Evolutionary conservation across 2,329 filamentous ascomycete species (phyloP), one percentile per base, ranked within the genome.

Genomic region (Emydomyces testavorans): DNA sequence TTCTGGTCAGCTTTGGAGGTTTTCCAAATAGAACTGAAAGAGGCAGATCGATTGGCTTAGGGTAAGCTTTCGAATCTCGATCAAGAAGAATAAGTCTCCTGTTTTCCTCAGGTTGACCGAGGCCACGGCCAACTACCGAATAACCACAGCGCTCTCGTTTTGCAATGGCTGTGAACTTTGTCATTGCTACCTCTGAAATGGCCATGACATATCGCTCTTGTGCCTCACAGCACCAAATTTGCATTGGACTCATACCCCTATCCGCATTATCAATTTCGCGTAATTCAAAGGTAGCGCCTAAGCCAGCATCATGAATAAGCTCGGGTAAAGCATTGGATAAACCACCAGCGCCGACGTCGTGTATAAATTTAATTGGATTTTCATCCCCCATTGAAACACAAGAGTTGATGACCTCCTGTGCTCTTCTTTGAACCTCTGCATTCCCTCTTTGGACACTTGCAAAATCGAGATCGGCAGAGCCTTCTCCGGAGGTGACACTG

Each of bases 181-280:
- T 88, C 60, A 96, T 77, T 46, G 80, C 76, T 16, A 92, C 82
- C 44, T 79, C 78, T 52, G 89, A 87, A 53, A 98, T 80, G 6
- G 93, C 81, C 58, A 98, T 72, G 6, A 98, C 92, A 59, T 98
- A 98, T 63, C 92, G 78, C 67, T 98, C 92, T 63, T 98, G 92
- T 0, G 92, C 87, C 65, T 96, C 90, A 58, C 90, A 94, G 66
- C 92, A 95, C 89, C 90, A 96, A 39, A 98, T 94, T 63, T 96
- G 86, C 50, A 98, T 77, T 16, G 92, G 92, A 60, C 86, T 94
- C 84, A 98, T 90, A 61, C 86, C 83, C 54, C 75, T 79, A 65
- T 96, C 92, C 1, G 86, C 85, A 62, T 79, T 94, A 62, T 95
- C 88, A 31, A 98, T 76, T 60, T 96, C 86, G 54, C 92, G 81